Evolutionary conservation across 148 eudicot species (phyloP), one percentile per base, ranked within the genome.

Genomic region (Cornus kousa): DNA sequence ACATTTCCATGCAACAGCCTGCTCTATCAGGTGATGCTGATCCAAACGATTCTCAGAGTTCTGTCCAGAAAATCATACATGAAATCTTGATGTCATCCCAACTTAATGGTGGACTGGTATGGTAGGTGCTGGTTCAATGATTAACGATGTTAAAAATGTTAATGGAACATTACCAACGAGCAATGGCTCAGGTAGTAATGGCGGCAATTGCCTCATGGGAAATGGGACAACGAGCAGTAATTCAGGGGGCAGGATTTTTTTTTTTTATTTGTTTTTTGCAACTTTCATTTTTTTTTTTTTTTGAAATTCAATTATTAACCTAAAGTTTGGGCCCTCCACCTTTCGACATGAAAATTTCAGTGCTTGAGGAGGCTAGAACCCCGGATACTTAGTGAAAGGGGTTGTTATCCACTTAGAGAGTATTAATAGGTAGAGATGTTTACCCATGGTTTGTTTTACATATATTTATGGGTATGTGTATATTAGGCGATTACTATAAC

Each of bases 11-110:
- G 78, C 93, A 89, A 62, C 91, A 85, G 77, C 85, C 90, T 1
- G 77, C 87, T 40, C 81, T 84, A 40, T 90, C 92, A 9, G 84
- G 86, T 71, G 91, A 93, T 12, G 91, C 82, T 9, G 91, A 91
- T 69, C 87, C 86, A 0, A 88, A 81, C 39, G 97, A 93, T 68
- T 84, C 95, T 20, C 95, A 93, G 77, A 92, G 92, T 77, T 93
- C 97, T 14, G 97, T 92, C 23, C 98, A 96, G 81, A 96, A 96
- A 83, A 87, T 91, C 23, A 83, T 95, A 70, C 92, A 95, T 20
- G 97, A 91, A 64, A 88, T 95, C 93, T 91, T 91, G 96, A 87
- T 89, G 88, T 84, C 90, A 7, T 85, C 87, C 24, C 97, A 91
- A 65, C 78, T 89, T 14, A 84, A 82, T 74, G 82, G 84, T 46